Evolutionary conservation across 495 filamentous ascomycete genomes (phyloP), one percentile per base, ranked within the genome.

Genomic region (Penicillium parvum): DNA sequence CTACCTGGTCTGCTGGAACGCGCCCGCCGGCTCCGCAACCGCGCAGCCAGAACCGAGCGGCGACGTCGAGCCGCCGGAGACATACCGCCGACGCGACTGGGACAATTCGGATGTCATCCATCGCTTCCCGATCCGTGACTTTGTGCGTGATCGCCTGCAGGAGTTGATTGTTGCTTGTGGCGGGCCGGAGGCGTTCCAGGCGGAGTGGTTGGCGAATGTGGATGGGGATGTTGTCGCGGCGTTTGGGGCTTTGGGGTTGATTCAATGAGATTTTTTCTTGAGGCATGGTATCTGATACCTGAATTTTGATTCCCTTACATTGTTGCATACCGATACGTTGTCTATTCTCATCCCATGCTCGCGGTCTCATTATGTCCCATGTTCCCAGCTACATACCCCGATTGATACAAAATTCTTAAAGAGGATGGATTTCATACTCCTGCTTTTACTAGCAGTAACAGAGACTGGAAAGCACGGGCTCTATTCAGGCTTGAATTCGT

Each of bases 161-260:
- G 64, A 73, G 1, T 67, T 85, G n/a, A 77, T 96, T 43, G 66
- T 65, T 41, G 65, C 73, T 4, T 77, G 73, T 44, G 91, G 90
- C 3, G 89, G 90, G 2, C 76, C 79, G 37, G 74, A 83, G 53
- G 69, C 63, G 11, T 96, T 96, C 63, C 74, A 83, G 63, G 73
- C 78, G 32, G 75, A 86, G 32, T 96, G 85, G 84, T 63, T 86
- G n/a, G 73, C 74, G n/a, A 88, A 94, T 69, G 88, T 96, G 23
- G 92, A 97, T 65, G 69, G 72, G 29, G 82, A 94, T 29, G 86
- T 97, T 2, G 50, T 95, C 40, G 56, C 57, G 12, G 81, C 74
- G 1, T 98, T 95, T 64, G 68, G 62, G 21, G 73, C 69, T 19
- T 53, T 83, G 55, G 73, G 72, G 5, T 41, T 81, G 42, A 46